phyloP scores from a whole-genome alignment of 192 early-diverging fungal genomes.

The Podila clonocystis region DNA sequence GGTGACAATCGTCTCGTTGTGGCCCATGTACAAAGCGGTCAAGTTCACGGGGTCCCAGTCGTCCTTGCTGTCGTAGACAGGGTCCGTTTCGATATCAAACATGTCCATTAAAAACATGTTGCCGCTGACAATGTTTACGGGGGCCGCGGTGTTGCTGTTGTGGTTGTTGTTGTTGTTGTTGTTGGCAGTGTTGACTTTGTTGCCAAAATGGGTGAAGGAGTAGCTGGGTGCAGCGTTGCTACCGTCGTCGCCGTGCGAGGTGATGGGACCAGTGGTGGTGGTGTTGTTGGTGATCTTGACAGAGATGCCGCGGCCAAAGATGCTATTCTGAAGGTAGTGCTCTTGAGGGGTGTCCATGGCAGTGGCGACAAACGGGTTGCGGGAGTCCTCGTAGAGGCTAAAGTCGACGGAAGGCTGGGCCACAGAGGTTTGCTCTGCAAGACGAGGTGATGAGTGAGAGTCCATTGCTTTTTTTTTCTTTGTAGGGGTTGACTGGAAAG shows the following conservation, averaged over 20 bases:
- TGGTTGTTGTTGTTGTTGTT: constrained; percentile 4
- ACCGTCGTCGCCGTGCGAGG: not conserved
- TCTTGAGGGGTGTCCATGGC: not conserved
- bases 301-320: not conserved
- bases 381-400: constrained; percentile 9
- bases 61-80: constrained; percentile 1
- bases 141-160: constrained; percentile 2
- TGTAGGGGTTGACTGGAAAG: not conserved
- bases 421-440: not conserved
- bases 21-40: constrained; percentile 4
- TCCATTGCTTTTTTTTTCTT: constrained; percentile 7
- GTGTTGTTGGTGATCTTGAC: not conserved
- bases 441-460: constrained; percentile 11
- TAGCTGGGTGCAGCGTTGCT: constrained; percentile 8
- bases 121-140: not conserved
- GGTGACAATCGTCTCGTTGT: not conserved
- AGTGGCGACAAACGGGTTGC: constrained; percentile 12
- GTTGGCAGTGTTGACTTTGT: constrained; percentile 13
- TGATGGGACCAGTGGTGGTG: not conserved
- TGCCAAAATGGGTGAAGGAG: not conserved
- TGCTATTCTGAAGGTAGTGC: constrained; percentile 1
- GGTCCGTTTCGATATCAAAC: not conserved
- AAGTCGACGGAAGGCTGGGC: not conserved
- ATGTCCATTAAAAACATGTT: not conserved
- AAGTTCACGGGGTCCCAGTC: constrained; percentile 2